Evolutionary conservation across 495 filamentous ascomycete genomes (phyloP), one percentile per base, ranked within the genome.

Genomic region (Xylaria telfairii): DNA sequence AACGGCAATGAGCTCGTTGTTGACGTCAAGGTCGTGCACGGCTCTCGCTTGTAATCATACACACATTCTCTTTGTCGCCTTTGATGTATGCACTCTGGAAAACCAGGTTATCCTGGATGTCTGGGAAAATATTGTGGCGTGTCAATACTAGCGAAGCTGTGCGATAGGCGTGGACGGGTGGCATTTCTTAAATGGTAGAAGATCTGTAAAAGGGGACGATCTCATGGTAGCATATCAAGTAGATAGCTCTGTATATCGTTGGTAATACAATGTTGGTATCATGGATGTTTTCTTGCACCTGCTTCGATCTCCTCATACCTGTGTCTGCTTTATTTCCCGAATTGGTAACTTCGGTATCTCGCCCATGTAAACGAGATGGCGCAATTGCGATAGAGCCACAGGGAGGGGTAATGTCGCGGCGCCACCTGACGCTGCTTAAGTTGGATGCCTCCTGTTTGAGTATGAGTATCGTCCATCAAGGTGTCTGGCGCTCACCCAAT

Each of bases 1-100:
- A 88, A 93, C 79, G 95, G 94, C 72, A 90, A 90, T 76, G 96
- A 99, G 89, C 89, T 99, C 79, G 96, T 92, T 73, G 96, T 99
- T 72, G 96, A 99, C 90, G 97, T 94, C 90, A 98, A 97, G 90
- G 91, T 98, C 77, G 92, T 98, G 80, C 96, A 98, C 79, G 87
- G 86, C 72, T 87, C 86, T 67, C 83, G 84, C 75, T 76, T 89
- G 75, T 89, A 88, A 84, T 73, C 49, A 42, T 68, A 61, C 19
- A 24, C 9, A 28, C 63, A 47, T 60, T 53, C 28, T 44, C 28
- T 37, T 59, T 71, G 70, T 74, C 69, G 70, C 65, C 70, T 75
- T 64, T 65, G 67, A 71, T 63, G 70, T 71, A 71, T 74, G 24
- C 24, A 47, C 37, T 57, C 30, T 4, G 19, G 32, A 63, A 49